Base-by-base conservation (phyloP, 768 basidiomycete genomes). In the Lepiota brunneoincarnata region DNA sequence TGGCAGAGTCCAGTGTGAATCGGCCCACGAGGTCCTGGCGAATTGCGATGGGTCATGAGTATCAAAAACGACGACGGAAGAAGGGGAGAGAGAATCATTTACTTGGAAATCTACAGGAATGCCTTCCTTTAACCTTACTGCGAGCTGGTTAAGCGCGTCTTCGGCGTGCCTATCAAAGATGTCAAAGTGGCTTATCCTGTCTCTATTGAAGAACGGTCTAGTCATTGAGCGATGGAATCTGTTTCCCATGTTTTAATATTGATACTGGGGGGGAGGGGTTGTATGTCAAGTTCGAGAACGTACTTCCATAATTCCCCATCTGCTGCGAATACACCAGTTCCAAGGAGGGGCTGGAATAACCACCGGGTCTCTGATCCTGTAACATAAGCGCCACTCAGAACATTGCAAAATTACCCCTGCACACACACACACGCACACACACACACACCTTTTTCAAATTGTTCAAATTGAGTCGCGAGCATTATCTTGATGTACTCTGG, bases 291-390 rank as follows among this genome's bases (percentile, higher is more conserved):
- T n/a, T n/a, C n/a, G n/a, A 26, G 10, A 14, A 59, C 75, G 54
- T 58, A 83, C 81, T 82, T 86, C 86, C 86, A 87, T 58, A 79
- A 71, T 0, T 82, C 79, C 70, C 80, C 81, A 66, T 82, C 78
- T 1, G 76, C 74, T 52, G 77, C 78, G 66, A 83, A 83, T 1
- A 83, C 75, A 0, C 81, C 81, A 3, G 70, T 69, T 1, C 81
- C 81, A 6, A 81, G 67, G 17, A 75, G 63, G 5, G 68, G 59
- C 12, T 61, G 28, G 18, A 71, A 49, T 45, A 64, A 59, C 18
- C 48, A 52, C 18, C 48, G 60, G 10, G 60, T 48, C 7, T 59
- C 49, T 18, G 67, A 57, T 31, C 70, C 68, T 71, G 3, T 31
- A 18, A 20, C 12, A 15, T 11, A 15, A 31, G n/a, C n/a, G n/a